Conservation (phyloP, 108 stramenopile genomes). For the Nannochloropsis oceanica region DNA sequence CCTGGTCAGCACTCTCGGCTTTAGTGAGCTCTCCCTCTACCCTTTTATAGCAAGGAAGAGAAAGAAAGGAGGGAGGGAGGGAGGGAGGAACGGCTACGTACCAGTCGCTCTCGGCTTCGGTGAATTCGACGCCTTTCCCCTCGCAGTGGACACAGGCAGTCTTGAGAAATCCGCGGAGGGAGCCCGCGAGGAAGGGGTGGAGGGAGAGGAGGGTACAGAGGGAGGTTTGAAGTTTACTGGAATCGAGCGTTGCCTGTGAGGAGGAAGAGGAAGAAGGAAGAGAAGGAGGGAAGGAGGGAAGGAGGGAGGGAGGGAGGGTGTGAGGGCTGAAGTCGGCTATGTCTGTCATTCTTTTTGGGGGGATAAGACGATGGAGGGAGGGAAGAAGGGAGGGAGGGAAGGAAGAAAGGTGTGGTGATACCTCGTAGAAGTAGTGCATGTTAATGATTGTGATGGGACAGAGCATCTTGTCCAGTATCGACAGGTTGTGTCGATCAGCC, state of each 20-base stretch:
- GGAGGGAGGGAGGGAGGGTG: background rate
- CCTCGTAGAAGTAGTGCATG: background rate
- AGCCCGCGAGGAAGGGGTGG: background rate
- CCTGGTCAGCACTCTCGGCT: background rate
- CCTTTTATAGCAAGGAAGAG: background rate
- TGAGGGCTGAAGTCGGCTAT: background rate
- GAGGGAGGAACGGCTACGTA: background rate
- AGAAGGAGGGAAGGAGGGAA: background rate
- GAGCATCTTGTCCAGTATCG: background rate
- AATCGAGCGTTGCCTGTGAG: background rate
- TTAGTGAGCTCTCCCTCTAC: background rate
- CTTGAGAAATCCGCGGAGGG: background rate
- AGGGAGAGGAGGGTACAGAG: background rate
- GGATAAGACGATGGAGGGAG: background rate
- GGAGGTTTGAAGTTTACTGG: background rate
- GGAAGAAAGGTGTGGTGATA: background rate
- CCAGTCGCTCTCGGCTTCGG: background rate
- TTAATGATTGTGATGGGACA: background rate
- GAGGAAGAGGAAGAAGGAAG: background rate
- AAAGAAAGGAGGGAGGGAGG: background rate
- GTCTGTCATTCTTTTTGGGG: background rate
- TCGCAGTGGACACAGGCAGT: background rate
- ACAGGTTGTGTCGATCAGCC: background rate
- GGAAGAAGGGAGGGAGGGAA: background rate
- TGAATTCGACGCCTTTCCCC: background rate